Evolutionary conservation across 1,284 basidiomycete species (phyloP), one percentile per base, ranked within the genome.

Genomic region (Fereydounia khargensis): DNA sequence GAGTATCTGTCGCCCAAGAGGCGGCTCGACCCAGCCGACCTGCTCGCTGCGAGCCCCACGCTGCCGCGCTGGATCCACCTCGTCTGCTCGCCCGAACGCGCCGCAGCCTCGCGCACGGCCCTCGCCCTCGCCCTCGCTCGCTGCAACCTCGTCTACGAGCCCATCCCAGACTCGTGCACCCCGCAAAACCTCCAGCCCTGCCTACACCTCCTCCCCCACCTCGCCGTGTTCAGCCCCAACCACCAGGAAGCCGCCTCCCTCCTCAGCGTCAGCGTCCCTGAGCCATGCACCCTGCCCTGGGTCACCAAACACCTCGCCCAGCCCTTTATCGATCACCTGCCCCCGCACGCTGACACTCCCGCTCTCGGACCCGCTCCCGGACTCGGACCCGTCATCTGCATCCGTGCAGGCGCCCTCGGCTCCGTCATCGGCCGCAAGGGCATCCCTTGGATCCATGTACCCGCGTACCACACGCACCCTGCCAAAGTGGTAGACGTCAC

Each of bases 21-120:
- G 42, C 83, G 85, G 9, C 80, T 92, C 39, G 84, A 81, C 7
- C 88, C 87, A 18, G 78, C 76, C 39, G 88, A 92, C 76, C 78
- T 90, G 34, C 40, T 76, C 8, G n/a, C 46, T 9, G 41, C 41
- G 25, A 62, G 67, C 13, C 80, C 78, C 3, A 85, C 85, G 4
- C 35, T 50, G 18, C 83, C 89, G 5, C 74, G 79, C 16, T 82
- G 81, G 40, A 73, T 96, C 16, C 91, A 96, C 74, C 89, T 92
- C 60, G 86, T 92, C 14, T 94, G 89, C 73, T 88, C 87, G 6
- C 87, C 88, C 0, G 75, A 80, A 0, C 81, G 91, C 44, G 89
- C 89, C 1, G 65, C 63, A 4, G 4, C 31, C 36, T 24, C 42
- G 0, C 42, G 5, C 1, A 27, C 21, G 5, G 23, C 25, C 1